Evolutionary conservation across 345 rosid species (phyloP).

Genomic region (Rhizophora apiculata): DNA sequence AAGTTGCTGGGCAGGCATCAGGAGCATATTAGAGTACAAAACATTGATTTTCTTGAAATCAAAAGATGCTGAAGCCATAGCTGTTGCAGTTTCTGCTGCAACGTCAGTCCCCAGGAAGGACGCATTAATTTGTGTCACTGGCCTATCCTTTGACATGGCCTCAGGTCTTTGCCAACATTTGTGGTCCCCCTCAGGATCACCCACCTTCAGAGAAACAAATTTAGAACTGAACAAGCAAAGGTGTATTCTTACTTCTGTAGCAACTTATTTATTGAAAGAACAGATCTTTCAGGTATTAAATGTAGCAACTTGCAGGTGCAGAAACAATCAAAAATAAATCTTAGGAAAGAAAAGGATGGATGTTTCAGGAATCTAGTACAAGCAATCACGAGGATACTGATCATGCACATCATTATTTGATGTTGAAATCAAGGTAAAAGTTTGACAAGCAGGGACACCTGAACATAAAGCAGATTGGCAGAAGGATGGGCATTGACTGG

Average conservation of each 20-base stretch:
- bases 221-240: not conserved
- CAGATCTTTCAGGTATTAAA: too few species aligned
- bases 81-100: slow-evolving; percentile 32
- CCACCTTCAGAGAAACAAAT: slow-evolving; percentile 14
- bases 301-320: too few species aligned
- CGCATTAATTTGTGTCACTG: slow-evolving; percentile 15
- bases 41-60: slow-evolving; percentile 23
- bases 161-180: slow-evolving; percentile 29
- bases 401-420: not conserved
- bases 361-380: too few species aligned
- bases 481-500: slow-evolving; percentile 32
- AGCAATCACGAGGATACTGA: too few species aligned
- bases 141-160: slow-evolving; percentile 16
- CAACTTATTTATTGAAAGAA: too few species aligned
- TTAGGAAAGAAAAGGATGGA: not conserved
- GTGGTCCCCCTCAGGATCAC: slow-evolving; percentile 27
- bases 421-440: too few species aligned
- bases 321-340: too few species aligned
- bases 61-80: slow-evolving; percentile 34
- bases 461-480: slow-evolving; percentile 14
- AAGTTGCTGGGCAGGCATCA: slow-evolving; percentile 21
- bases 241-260: too few species aligned
- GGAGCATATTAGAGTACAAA: slow-evolving; percentile 17
- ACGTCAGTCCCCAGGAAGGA: slow-evolving; percentile 22
- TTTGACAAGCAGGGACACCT: slow-evolving; percentile 5